A percentile compares a stretch with the other conserved stretches of the same genome.
Conservation (phyloP, 1,139 yeast species). For the Debaryomyces udenii region DNA sequence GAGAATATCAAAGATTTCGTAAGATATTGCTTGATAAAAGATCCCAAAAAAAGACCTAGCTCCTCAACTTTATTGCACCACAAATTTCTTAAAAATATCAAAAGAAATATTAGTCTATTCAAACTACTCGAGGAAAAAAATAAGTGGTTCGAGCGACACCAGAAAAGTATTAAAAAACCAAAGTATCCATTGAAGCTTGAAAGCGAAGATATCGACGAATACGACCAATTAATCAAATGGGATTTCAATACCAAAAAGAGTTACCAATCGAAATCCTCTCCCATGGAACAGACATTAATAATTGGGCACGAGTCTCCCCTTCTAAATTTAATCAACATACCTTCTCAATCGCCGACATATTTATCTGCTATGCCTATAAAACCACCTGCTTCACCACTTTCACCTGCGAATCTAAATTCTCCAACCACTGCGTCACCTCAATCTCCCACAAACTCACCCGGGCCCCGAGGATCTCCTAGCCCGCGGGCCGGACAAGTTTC, state of each 20-base stretch:
- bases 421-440: slow-evolving; percentile 7
- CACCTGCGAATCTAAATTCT: slow-evolving; percentile 36
- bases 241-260: slow-evolving; percentile 21
- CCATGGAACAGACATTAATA: slow-evolving; percentile 21
- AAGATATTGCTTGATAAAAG: slow-evolving; percentile 57
- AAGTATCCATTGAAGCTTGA: slow-evolving; percentile 10
- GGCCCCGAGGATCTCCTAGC: slow-evolving; percentile 8
- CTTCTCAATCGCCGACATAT: background rate
- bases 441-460: background rate
- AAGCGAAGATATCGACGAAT: background rate
- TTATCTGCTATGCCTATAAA: background rate
- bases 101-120: slow-evolving; percentile 10
- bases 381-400: slow-evolving; percentile 6
- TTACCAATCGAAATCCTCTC: slow-evolving; percentile 14
- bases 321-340: slow-evolving; percentile 5
- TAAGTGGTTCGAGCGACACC: slow-evolving; percentile 26
- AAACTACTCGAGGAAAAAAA: slow-evolving; percentile 27
- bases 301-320: slow-evolving; percentile 7
- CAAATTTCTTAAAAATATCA: slow-evolving; percentile 39
- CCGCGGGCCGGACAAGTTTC: background rate
- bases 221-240: slow-evolving; percentile 21
- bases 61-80: slow-evolving; percentile 49
- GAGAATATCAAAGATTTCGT: slow-evolving; percentile 63
- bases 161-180: slow-evolving; percentile 14
- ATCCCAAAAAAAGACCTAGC: slow-evolving; percentile 56